Evolutionary conservation across 352 stramenopile genomes (phyloP), one percentile per base, ranked within the genome.

Genomic region (Phytopythium helicoides): DNA sequence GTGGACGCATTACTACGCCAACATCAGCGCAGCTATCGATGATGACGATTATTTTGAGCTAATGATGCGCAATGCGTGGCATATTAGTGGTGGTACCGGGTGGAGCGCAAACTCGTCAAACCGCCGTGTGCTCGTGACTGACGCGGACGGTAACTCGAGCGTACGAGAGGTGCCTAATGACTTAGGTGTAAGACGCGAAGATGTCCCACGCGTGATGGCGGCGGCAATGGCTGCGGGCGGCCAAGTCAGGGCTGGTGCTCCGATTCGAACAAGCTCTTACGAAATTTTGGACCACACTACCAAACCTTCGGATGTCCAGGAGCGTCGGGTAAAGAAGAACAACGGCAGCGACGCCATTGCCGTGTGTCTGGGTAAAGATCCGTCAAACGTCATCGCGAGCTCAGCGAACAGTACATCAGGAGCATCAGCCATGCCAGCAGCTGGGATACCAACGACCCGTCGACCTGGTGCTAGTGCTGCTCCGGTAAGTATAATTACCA

Each of bases 11-110:
- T 98, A 97, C 68, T 98, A 98, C 66, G 63, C 71, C 4, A 96
- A 96, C 58, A 69, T 97, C 23, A 93, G 81, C 26, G 83, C 82
- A 18, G 74, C 63, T 33, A 92, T 97, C 52, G 87, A 97, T 45
- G 79, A 94, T 65, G 91, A 97, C 58, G 86, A 97, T 34, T 96
- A 97, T 55, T 97, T 97, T 55, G 87, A 96, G 68, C 65, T 93
- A 40, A 94, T 97, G 82, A 89, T 97, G 62, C 83, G 86, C 52
- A 97, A 96, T 53, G 78, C 77, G 4, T 88, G 77, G 77, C 74
- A 88, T 47, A 68, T 93, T 31, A 74, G 64, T 3, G 68, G 76
- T 21, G 86, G 77, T 15, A 19, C 66, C 11, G 74, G 76, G 22
- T 73, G 62, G 66, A 62, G 60, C 33, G 77, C 60, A 38, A 94